Conservation (phyloP, 768 basidiomycete species). For the Dentipellis fragilis region DNA sequence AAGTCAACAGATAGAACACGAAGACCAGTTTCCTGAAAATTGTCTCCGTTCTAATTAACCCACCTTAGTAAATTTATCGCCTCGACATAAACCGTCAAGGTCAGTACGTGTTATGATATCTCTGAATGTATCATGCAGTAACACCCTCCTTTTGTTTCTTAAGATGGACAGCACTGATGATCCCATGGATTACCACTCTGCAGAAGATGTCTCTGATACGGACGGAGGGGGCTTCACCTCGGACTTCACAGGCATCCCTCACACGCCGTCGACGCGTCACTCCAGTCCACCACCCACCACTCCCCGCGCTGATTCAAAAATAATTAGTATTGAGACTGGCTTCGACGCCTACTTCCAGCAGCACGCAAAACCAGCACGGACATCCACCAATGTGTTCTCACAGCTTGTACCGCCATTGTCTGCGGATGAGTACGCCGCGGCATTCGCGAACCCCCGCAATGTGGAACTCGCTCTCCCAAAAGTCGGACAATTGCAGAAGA, state of each 20-base stretch:
- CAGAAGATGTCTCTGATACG: not conserved
- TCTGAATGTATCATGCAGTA: not conserved
- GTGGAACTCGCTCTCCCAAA: slow-evolving; percentile 21
- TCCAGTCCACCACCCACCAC: not conserved
- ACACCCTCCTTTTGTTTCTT: not conserved
- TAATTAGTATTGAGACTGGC: slow-evolving; percentile 27
- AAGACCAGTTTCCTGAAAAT: not conserved
- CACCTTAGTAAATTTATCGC: not conserved
- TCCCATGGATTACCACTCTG: not conserved
- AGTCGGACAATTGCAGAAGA: slow-evolving; percentile 23
- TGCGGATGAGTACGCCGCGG: slow-evolving; percentile 9
- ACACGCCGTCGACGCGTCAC: not conserved
- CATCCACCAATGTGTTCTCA: slow-evolving; percentile 53
- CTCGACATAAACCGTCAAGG: not conserved
- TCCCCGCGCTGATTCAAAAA: not conserved
- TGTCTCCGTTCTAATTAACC: too few relatives aligned
- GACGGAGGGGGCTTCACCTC: not conserved
- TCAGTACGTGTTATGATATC: not conserved
- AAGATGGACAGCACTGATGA: not conserved
- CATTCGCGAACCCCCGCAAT: not conserved
- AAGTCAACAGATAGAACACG: too few relatives aligned
- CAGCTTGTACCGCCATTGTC: not conserved
- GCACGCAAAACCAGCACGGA: slow-evolving; percentile 50
- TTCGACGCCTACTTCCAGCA: slow-evolving; percentile 85
- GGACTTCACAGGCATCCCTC: not conserved